Conservation (phyloP, 129 eudicot species). For the Escallonia herrerae region DNA sequence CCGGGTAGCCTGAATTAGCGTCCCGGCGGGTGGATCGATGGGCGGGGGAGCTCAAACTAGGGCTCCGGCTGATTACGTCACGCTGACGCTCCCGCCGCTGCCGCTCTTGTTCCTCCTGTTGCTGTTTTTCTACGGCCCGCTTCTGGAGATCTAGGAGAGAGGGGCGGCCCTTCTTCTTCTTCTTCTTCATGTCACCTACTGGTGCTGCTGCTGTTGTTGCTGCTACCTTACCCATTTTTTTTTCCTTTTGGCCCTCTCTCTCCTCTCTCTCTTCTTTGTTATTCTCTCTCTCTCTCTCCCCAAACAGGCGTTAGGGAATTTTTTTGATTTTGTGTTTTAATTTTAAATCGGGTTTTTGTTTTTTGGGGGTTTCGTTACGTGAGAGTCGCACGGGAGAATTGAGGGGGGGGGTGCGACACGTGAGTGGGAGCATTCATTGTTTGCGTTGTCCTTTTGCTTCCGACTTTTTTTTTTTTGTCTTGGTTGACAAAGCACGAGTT, state of each 20-base stretch:
- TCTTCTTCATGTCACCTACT: constrained; percentile 28
- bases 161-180: constrained; percentile 85
- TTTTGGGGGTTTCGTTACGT: background rate
- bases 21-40: constrained; percentile 92
- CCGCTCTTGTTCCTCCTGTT: constrained; percentile 13
- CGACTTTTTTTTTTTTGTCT: background rate
- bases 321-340: constrained; percentile 5
- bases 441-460: constrained; percentile 11
- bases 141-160: constrained; percentile 54
- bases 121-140: constrained; percentile 32
- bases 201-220: constrained; percentile 21
- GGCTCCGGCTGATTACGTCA: constrained; percentile 11
- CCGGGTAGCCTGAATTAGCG: constrained; percentile 36
- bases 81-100: background rate
- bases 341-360: background rate
- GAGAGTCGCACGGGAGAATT: background rate
- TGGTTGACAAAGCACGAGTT: background rate
- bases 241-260: constrained; percentile 24
- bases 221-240: constrained; percentile 53
- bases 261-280: background rate
- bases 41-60: constrained; percentile 1
- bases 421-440: background rate
- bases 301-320: constrained; percentile 27
- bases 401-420: background rate
- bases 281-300: background rate